Evolutionary conservation across 1,139 yeast species (phyloP), one percentile per base, ranked within the genome.

Genomic region (Hemisphaericaspora xylanilytica): DNA sequence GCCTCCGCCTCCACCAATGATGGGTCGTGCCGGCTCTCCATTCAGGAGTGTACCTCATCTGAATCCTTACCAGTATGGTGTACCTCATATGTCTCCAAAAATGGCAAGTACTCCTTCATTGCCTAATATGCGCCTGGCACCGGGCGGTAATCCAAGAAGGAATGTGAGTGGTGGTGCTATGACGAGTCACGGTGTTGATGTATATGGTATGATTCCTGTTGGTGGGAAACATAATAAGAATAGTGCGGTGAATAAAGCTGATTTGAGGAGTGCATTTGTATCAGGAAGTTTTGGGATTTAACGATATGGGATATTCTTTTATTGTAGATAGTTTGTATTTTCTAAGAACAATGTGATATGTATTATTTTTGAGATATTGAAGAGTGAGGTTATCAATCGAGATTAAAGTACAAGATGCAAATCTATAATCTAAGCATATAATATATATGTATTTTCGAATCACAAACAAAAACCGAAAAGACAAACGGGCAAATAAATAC

Each of bases 281-380:
- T 67, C 63, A 37, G 69, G 70, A 0, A 56, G 59, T 30, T 71
- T 69, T 52, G 76, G 77, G 9, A 69, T 71, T 32, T 67, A 53
- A 45, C 16, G 26, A n/a, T n/a, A 11, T 3, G n/a, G 11, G 4
- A 10, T n/a, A n/a, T n/a, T n/a, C n/a, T n/a, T n/a, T 8, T 22
- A 8, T 22, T 22, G 4, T 22, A 22, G 9, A 22, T 22, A 22
- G 21, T n/a, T n/a, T n/a, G n/a, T n/a, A n/a, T n/a, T n/a, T n/a
- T n/a, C n/a, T n/a, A n/a, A n/a, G n/a, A n/a, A n/a, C n/a, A n/a
- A n/a, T n/a, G n/a, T n/a, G n/a, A n/a, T n/a, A n/a, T n/a, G n/a
- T n/a, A n/a, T n/a, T n/a, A n/a, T n/a, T n/a, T n/a, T n/a, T n/a
- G n/a, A n/a, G n/a, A n/a, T n/a, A n/a, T n/a, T n/a, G n/a, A n/a